A percentile compares a stretch with the other conserved stretches of the same genome.
These are phyloP conservation scores for Zygotorulaspora florentina DNA, from an alignment of 805 yeast genomes.

Conservation along the genomic window DNA sequence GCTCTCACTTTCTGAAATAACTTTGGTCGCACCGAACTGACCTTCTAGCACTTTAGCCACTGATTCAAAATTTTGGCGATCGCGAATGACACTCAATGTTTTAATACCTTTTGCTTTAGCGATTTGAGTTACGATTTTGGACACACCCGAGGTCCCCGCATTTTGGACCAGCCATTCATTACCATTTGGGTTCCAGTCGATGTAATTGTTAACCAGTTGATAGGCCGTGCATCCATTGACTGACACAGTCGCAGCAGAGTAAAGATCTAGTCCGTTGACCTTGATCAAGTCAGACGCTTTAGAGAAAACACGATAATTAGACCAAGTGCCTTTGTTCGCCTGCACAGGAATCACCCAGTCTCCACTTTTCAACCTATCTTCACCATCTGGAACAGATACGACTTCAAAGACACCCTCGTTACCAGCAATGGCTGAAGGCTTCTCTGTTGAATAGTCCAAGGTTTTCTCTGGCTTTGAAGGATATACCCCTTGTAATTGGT, in stretches of 20 bases:
- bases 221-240: conserved; percentile 94
- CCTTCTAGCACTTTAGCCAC: conserved; percentile 49
- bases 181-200: conserved; percentile 26
- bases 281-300: conserved; percentile 49
- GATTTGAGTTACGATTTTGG: conserved; percentile 84
- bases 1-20: conserved; percentile 84
- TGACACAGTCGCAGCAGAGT: conserved; percentile 80
- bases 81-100: conserved; percentile 83
- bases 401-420: conserved; percentile 91
- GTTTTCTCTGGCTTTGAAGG: conserved; percentile 65
- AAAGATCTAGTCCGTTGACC: conserved; percentile 46
- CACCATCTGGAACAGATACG: conserved; percentile 58
- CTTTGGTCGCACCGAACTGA: conserved; percentile 74
- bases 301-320: conserved; percentile 63
- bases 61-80: conserved; percentile 71
- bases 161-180: conserved; percentile 91
- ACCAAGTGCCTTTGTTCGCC: conserved; percentile 91
- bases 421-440: conserved; percentile 81
- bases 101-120: conserved; percentile 74
- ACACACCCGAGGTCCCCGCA: conserved; percentile 95
- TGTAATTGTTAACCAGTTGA: conserved; percentile 72
- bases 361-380: conserved; percentile 49
- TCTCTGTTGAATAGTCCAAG: conserved; percentile 50
- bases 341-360: conserved; percentile 84
- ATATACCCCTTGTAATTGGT: conserved; percentile 80